A percentile compares a stretch with the other conserved stretches of the same genome.
phyloP scores from a whole-genome alignment of 495 filamentous ascomycete genomes.

The Annulohypoxylon nitens region DNA sequence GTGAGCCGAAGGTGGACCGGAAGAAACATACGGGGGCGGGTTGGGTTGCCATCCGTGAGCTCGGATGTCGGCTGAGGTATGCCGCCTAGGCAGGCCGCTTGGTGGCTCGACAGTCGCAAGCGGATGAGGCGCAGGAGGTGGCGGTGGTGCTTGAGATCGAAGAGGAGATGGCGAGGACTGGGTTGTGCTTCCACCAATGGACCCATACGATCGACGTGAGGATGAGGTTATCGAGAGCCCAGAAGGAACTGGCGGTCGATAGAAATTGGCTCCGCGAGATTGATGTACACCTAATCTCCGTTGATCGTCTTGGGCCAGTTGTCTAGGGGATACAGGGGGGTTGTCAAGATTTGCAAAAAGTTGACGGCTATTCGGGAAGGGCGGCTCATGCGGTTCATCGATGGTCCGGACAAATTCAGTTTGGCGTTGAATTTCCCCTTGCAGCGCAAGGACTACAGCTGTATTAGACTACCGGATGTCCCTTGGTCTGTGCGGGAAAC shows the following conservation, averaged over 20 bases:
- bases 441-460: conserved; percentile 77
- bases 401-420: conserved; percentile 74
- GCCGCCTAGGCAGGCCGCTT: conserved; percentile 81
- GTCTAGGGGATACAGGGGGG: conserved; percentile 90
- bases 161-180: conserved; percentile 80
- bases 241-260: conserved; percentile 83
- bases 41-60: conserved; percentile 85
- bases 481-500: conserved; percentile 25
- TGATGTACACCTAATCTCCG: conserved; percentile 71
- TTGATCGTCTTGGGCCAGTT: conserved; percentile 86
- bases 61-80: conserved; percentile 96
- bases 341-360: conserved; percentile 84
- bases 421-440: conserved; percentile 87
- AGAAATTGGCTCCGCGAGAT: conserved; percentile 62
- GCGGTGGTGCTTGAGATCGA: conserved; percentile 74
- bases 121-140: conserved; percentile 79
- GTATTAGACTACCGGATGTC: conserved; percentile 46
- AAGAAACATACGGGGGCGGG: conserved; percentile 77
- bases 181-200: conserved; percentile 72
- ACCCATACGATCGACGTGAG: conserved; percentile 82
- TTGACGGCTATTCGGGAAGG: conserved; percentile 79
- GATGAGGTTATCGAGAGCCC: conserved; percentile 82
- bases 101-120: conserved; percentile 80
- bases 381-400: conserved; percentile 81
- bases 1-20: conserved; percentile 77